Evolutionary conservation across 2,329 filamentous ascomycete genomes (phyloP).

Genomic region (Diaporthe amygdali): DNA sequence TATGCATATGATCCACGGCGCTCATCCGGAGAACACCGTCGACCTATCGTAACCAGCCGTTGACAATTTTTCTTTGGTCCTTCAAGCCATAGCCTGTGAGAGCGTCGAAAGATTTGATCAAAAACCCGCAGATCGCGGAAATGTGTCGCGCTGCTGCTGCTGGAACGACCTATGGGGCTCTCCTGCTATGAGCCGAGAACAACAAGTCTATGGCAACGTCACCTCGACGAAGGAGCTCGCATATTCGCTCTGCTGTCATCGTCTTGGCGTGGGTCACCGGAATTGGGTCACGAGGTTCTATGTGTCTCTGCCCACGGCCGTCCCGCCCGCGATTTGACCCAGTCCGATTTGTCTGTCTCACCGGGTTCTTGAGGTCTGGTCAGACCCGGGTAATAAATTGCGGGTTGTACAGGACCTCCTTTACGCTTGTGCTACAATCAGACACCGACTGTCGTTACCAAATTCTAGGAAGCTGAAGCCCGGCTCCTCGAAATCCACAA

Average conservation of each 20-base stretch:
- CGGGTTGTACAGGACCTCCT: neutral
- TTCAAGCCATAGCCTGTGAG: neutral
- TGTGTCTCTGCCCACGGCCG: neutral
- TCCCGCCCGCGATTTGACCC: neutral
- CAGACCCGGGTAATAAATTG: neutral
- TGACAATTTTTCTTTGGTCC: neutral
- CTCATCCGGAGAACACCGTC: neutral
- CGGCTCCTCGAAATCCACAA: neutral
- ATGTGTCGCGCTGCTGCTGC: neutral
- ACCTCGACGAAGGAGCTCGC: neutral
- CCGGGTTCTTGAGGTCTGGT: neutral
- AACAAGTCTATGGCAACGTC: neutral
- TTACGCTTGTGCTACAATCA: neutral
- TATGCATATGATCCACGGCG: neutral
- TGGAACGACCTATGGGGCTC: neutral
- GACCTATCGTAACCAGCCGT: neutral
- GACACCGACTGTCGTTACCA: neutral
- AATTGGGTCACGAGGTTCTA: neutral
- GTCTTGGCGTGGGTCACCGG: constrained; percentile 3
- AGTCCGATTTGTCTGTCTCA: neutral
- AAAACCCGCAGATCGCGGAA: neutral
- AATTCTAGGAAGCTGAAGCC: neutral
- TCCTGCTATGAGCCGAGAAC: neutral
- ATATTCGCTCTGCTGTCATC: neutral
- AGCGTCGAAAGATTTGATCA: neutral